phyloP scores from a whole-genome alignment of 352 stramenopile species.

The Lagenidium giganteum region DNA sequence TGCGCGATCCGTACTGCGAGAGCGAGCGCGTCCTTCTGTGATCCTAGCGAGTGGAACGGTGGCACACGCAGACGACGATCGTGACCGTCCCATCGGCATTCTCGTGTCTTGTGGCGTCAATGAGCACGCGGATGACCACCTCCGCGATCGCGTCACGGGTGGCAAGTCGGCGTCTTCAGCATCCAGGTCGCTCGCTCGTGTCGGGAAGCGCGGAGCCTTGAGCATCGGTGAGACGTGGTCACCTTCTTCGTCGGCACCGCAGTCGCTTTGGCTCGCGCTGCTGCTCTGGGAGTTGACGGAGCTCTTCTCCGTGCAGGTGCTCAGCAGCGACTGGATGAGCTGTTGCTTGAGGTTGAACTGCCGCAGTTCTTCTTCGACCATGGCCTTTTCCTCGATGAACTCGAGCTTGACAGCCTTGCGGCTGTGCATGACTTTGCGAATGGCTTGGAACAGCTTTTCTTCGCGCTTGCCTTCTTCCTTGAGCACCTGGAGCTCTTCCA shows the following conservation, averaged over 20 bases:
- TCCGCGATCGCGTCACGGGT: too few species aligned
- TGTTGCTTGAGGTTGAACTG: conserved; percentile 50
- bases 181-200: too few species aligned
- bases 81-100: too few species aligned
- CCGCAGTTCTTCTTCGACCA: conserved; percentile 36
- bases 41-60: too few species aligned
- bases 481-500: conserved; percentile 39
- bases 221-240: too few species aligned
- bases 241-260: conserved; percentile 5
- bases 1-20: too few species aligned
- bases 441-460: conserved; percentile 33
- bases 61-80: too few species aligned
- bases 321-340: conserved; percentile 52
- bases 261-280: conserved; percentile 19
- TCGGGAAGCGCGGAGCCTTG: too few species aligned
- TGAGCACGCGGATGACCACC: too few species aligned
- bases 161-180: too few species aligned
- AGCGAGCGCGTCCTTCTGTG: too few species aligned
- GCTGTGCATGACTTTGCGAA: conserved; percentile 36
- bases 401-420: conserved; percentile 27
- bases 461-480: conserved; percentile 42
- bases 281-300: conserved; percentile 26
- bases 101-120: too few species aligned
- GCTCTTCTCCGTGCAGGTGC: conserved; percentile 33
- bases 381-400: conserved; percentile 26